Percentiles rank a stretch among this genome's conserved stretches.
These are phyloP conservation scores for Xanthoceras sorbifolium DNA, from an alignment of 345 rosid species.

Conservation along the genomic window DNA sequence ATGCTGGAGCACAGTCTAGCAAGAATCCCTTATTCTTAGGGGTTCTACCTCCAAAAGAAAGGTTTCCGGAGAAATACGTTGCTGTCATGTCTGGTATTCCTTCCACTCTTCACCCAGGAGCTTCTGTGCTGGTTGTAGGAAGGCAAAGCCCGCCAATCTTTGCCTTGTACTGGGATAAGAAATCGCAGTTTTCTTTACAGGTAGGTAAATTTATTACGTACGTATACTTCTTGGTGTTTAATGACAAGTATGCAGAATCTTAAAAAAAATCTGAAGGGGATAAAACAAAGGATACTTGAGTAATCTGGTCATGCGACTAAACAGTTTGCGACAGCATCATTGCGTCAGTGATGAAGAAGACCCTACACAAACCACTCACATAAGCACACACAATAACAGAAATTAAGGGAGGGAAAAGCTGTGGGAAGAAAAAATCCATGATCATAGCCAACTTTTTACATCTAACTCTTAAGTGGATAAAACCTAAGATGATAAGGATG, in stretches of 20 bases:
- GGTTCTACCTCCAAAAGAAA: constrained; percentile 80
- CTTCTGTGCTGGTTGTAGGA: constrained; percentile 72
- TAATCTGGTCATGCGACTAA: not conserved
- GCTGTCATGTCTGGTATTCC: constrained; percentile 74
- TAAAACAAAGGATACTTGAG: not conserved
- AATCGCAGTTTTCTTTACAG: constrained; percentile 81
- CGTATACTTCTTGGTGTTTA: not conserved
- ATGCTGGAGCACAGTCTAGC: constrained; percentile 82
- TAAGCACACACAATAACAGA: not conserved
- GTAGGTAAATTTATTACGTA: constrained; percentile 34
- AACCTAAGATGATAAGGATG: not conserved
- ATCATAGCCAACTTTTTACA: not conserved
- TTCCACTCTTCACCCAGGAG: constrained; percentile 82
- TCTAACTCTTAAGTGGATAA: not conserved
- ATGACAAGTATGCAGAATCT: not conserved
- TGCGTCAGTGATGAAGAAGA: not conserved
- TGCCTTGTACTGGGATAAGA: constrained; percentile 94
- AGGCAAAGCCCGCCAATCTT: constrained; percentile 68
- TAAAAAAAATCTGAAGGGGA: not conserved
- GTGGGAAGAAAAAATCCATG: not conserved
- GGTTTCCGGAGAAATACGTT: constrained; percentile 87
- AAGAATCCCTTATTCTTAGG: constrained; percentile 87
- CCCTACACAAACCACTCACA: not conserved
- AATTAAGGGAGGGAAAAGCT: not conserved
- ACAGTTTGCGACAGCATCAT: not conserved